phyloP scores from a whole-genome alignment of 1,139 yeast species.

The Scheffersomyces illinoinensis region DNA sequence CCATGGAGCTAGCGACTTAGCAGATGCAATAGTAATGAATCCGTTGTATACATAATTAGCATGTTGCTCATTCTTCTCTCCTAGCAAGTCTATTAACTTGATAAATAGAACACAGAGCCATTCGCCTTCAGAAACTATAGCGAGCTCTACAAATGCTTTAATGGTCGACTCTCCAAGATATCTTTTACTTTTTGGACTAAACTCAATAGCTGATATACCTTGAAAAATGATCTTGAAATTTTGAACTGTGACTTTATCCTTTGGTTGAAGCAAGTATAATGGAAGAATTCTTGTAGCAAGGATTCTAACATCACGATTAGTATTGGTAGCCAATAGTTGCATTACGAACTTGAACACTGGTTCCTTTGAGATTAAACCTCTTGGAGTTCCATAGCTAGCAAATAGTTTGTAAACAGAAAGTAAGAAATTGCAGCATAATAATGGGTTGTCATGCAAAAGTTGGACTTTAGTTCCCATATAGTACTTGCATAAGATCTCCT shows the following conservation, averaged over 20 bases:
- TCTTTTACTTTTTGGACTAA: slow-evolving; percentile 21
- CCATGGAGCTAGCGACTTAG: slow-evolving; percentile 56
- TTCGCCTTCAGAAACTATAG: slow-evolving; percentile 60
- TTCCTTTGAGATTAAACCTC: slow-evolving; percentile 17
- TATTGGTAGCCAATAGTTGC: slow-evolving; percentile 20
- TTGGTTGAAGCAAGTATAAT: slow-evolving; percentile 37
- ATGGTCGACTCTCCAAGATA: slow-evolving; percentile 66
- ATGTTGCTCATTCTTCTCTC: slow-evolving; percentile 60
- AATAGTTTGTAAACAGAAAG: slow-evolving; percentile 49
- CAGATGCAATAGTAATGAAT: slow-evolving; percentile 47
- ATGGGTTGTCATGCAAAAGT: slow-evolving; percentile 17
- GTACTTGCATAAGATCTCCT: slow-evolving; percentile 23
- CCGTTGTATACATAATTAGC: slow-evolving; percentile 65
- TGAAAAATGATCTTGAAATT: slow-evolving; percentile 40
- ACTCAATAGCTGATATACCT: slow-evolving; percentile 35
- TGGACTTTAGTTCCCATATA: slow-evolving; percentile 11
- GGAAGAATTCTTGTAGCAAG: slow-evolving; percentile 51
- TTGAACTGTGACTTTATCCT: slow-evolving; percentile 31
- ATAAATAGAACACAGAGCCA: slow-evolving; percentile 60
- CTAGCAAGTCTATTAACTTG: slow-evolving; percentile 59
- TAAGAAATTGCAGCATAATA: slow-evolving; percentile 45
- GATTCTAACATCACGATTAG: slow-evolving; percentile 54
- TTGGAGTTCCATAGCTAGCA: slow-evolving; percentile 32
- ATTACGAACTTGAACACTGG: slow-evolving; percentile 24
- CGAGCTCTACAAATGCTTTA: slow-evolving; percentile 60